phyloP scores from a whole-genome alignment of 202 grass and related monocot species.

The Alloteropsis angusta region DNA sequence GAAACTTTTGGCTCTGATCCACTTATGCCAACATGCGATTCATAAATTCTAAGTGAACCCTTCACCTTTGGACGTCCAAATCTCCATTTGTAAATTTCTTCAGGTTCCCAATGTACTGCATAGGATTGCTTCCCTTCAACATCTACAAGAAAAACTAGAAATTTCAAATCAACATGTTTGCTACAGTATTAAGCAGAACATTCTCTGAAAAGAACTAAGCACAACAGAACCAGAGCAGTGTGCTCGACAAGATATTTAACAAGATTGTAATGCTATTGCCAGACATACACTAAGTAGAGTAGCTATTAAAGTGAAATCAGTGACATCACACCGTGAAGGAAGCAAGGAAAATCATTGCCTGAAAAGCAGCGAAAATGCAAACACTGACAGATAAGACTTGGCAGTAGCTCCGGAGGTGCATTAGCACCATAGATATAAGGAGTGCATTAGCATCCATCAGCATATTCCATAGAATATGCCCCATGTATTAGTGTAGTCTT shows the following conservation, averaged over 20 bases:
- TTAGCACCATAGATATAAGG: too few species aligned
- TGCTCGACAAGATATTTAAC: constrained; percentile 1
- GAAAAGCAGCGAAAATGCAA: neutral
- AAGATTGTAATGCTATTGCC: neutral
- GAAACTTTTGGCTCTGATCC: constrained; percentile 69
- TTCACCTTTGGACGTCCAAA: constrained; percentile 62
- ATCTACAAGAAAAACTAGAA: constrained; percentile 30
- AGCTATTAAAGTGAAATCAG: neutral
- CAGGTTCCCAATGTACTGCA: constrained; percentile 88
- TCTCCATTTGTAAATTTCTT: constrained; percentile 83
- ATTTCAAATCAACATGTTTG: neutral
- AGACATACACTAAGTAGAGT: neutral
- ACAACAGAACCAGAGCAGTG: neutral
- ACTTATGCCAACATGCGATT: constrained; percentile 94
- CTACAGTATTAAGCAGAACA: neutral
- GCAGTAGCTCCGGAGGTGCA: too few species aligned
- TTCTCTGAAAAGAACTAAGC: neutral
- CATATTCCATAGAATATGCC: too few species aligned
- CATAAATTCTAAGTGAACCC: constrained; percentile 83
- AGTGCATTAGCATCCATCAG: too few species aligned
- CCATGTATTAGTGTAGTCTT: too few species aligned
- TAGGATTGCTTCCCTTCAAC: constrained; percentile 63
- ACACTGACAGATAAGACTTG: too few species aligned
- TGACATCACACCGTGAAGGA: neutral
- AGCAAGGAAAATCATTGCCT: neutral